Evolutionary conservation across 169 alveolate genomes (phyloP).

Genomic region (Cryptosporidium meleagridis): DNA sequence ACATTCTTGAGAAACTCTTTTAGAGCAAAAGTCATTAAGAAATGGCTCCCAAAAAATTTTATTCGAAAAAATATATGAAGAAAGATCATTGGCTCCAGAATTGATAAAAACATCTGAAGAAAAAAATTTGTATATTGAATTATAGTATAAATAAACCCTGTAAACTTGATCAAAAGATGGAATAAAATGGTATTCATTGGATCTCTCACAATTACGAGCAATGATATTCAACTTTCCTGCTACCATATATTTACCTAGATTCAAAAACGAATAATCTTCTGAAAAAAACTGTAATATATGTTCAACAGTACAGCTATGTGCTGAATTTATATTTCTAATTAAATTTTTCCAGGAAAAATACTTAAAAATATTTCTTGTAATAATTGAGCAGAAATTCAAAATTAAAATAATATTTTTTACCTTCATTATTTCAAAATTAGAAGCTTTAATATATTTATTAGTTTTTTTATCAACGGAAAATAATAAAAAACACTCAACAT

Average conservation of each 20-base stretch:
- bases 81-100: neutral
- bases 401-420: neutral
- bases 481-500: neutral
- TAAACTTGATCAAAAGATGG: neutral
- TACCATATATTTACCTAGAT: conserved; percentile 22
- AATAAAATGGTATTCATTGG: neutral
- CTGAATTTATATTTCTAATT: neutral
- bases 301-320: neutral
- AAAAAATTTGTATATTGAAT: conserved; percentile 16
- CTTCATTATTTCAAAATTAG: neutral
- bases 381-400: neutral
- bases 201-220: neutral
- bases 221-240: neutral
- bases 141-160: neutral
- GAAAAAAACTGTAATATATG: neutral
- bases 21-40: neutral
- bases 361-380: neutral
- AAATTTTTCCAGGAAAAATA: neutral
- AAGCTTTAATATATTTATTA: neutral
- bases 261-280: neutral
- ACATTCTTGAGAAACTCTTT: neutral
- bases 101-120: neutral
- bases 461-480: neutral
- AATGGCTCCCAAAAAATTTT: conserved; percentile 20
- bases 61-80: neutral